Base-by-base conservation (phyloP, 2,329 filamentous ascomycete genomes). In the Colletotrichum spinosum region DNA sequence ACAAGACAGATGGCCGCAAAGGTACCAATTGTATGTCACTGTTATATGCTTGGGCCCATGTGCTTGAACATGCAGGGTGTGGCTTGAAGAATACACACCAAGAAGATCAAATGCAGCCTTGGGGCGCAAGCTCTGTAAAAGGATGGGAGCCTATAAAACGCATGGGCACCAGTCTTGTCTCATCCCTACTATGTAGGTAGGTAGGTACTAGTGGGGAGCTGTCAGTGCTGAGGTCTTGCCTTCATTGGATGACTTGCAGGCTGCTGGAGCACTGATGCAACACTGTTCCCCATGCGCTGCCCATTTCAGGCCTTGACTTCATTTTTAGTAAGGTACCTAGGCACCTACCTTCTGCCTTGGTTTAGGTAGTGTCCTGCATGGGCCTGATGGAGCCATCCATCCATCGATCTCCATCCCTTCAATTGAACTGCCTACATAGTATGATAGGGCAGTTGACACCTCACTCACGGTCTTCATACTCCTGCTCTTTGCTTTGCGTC, bases 211-310 rank as follows among this genome's bases (percentile, higher is more conserved):
- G 48, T 52, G 46, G 25, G 11, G 37, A 66, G 53, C 58, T 57
- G 53, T 66, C 63, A 50, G 51, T 65, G 64, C 64, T 65, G 44
- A 44, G 39, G 35, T 17, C 50, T 25, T 35, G 45, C 37, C 55
- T 46, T 54, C 33, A 67, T 52, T 64, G 49, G 64, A 55, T 67
- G 54, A 54, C 50, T 60, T 55, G 64, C 49, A 65, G 60, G 53
- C 42, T 34, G 60, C 54, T 37, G 60, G 48, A 38, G 49, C 52
- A 57, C 62, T 56, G 61, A 65, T 61, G 51, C 56, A 38, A 17
- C 10, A 38, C 25, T 58, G 37, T 56, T 62, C 57, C 37, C 51
- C 58, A 65, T 42, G 58, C 46, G 13, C 11, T 33, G 37, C 17
- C 58, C 45, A 17, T 15, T 61, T 56, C 52, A 25, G 45, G 45